Base-by-base conservation (phyloP, 371 early-diverging fungal species). In the Paraphysoderma sedebokerense region DNA sequence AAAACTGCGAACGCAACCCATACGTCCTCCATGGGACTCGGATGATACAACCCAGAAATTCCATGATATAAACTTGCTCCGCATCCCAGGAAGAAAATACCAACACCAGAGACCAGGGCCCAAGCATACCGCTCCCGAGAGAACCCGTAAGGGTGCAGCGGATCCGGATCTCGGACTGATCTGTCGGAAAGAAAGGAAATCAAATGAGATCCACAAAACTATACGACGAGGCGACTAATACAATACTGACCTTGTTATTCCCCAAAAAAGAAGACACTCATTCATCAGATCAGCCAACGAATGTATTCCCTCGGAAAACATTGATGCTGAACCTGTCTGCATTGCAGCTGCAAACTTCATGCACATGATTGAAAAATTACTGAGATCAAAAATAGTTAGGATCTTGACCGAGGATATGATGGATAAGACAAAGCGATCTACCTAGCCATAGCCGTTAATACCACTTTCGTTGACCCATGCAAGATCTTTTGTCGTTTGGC, bases 131-230 rank as follows among this genome's bases (percentile, higher is more conserved):
- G 45, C 48, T 70, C 70, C 7, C 49, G 35, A 22, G 59, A 53
- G 42, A 66, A 70, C 28, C 70, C 70, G 48, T 70, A 70, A 13
- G 70, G 70, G 45, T 70, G 70, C 7, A 49, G 40, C 5, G 59
- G 41, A 47, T 68, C 65, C 46, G 44, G 38, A 12, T 31, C 36
- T 17, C 23, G 26, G 15, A 31, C 37, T 13, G 39, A 13, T 13
- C 40, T 13, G 31, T 38, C 27, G 45, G 12, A 5, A 38, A 24
- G 23, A 34, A 8, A 8, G 13, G 23, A 33, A 28, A 20, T 22
- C 5, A 19, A 29, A n/a, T 7, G 2, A 5, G 19, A 34, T 13
- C 22, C 28, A 62, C 50, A 12, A 62, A 48, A 37, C 48, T 48
- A 22, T 27, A 23, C 0, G 24, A 48, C 33, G 22, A 32, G 24